Base-by-base conservation (phyloP, 106 monocot species). In the Dactylorhiza incarnata region DNA sequence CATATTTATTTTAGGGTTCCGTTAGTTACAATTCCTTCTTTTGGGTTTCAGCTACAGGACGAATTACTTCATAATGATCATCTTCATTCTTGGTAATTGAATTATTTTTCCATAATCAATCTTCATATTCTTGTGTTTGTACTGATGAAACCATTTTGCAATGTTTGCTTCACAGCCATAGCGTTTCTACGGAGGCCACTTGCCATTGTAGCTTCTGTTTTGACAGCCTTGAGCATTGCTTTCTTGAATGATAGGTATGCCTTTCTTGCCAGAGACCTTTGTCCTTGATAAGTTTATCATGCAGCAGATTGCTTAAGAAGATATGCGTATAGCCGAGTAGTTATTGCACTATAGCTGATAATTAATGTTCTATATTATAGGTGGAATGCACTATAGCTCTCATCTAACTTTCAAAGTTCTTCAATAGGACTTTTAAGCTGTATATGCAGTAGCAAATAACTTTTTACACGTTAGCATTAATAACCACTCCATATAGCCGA, bases 241-340 rank as follows among this genome's bases (percentile, higher is more conserved):
- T 91, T 94, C 71, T 76, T 94, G 63, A 94, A 94, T 81, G 94
- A 94, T 54, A 94, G 94, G 94, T 87, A 61, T 71, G 15, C 14
- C 22, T 5, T 20, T 68, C 13, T 68, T 45, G 43, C 69, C 66
- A 25, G 37, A 66, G 12, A 37, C 24, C 20, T 20, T 58, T 58
- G 19, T 19, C 58, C 55, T n/a, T 56, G 52, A n/a, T 63, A 2
- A 20, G 59, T 61, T 61, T 6, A 61, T 19, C 4, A n/a, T 20
- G 59, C 29, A 29, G 2, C 1, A 2, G 29, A 29, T 29, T 29
- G 29, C 29, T 29, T 29, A 29, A 29, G 29, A 29, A n/a, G n/a
- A n/a, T n/a, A n/a, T n/a, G n/a, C n/a, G n/a, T n/a, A n/a, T n/a
- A n/a, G n/a, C n/a, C n/a, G 22, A 61, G 3, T 61, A 7, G 61